phyloP scores from a whole-genome alignment of 169 alveolate species.

The Babesia bovis region DNA sequence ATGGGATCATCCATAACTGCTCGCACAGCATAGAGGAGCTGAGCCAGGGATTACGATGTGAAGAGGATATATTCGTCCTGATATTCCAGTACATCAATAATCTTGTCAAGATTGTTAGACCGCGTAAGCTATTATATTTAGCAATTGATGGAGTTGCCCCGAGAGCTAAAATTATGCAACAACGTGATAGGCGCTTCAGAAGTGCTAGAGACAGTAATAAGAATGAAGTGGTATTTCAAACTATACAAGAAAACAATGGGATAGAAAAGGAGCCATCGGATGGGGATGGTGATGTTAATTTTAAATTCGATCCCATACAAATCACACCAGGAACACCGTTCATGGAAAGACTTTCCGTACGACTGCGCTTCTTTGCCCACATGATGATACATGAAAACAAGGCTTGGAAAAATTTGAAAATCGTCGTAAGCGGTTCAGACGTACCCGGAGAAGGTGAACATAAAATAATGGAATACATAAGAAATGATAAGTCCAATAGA shows the following conservation, averaged over 20 bases:
- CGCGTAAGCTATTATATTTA: slow-evolving; percentile 86
- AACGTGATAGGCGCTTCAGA: slow-evolving; percentile 91
- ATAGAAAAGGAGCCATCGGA: neutral
- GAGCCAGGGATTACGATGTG: slow-evolving; percentile 64
- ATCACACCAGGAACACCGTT: slow-evolving; percentile 96
- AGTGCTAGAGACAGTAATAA: slow-evolving; percentile 83
- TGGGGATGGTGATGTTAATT: slow-evolving; percentile 3
- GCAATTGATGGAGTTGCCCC: slow-evolving; percentile 98
- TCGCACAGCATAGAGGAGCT: slow-evolving; percentile 85
- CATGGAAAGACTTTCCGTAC: slow-evolving; percentile 80
- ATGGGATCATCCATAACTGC: slow-evolving; percentile 94
- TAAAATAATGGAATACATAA: slow-evolving; percentile 90
- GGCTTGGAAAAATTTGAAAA: slow-evolving; percentile 82
- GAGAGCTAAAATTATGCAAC: slow-evolving; percentile 95
- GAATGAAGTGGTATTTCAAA: slow-evolving; percentile 30
- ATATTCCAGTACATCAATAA: slow-evolving; percentile 87
- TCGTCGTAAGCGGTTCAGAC: slow-evolving; percentile 89
- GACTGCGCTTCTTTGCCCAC: slow-evolving; percentile 67
- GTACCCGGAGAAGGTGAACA: slow-evolving; percentile 99
- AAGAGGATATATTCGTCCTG: slow-evolving; percentile 81
- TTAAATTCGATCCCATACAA: slow-evolving; percentile 82
- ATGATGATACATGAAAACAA: slow-evolving; percentile 76
- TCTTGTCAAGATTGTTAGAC: slow-evolving; percentile 87
- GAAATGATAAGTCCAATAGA: slow-evolving; percentile 69
- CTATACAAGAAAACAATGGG: slow-evolving; percentile 28